Evolutionary conservation across 345 rosid species (phyloP).

Genomic region (Toxicodendron radicans): DNA sequence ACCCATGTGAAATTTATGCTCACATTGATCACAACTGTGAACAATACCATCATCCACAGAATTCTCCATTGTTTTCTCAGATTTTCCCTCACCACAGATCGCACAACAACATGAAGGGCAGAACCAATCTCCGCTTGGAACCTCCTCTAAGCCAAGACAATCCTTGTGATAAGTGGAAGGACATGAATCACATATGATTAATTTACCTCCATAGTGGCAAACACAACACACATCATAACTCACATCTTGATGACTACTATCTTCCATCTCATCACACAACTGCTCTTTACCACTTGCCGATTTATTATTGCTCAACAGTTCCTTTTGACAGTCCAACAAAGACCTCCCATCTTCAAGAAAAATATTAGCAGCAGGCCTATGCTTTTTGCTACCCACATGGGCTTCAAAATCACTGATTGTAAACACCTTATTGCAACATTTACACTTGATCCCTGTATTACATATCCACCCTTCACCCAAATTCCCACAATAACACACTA

Average conservation of each 20-base stretch:
- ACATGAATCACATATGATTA: slow-evolving; percentile 59
- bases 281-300: not conserved
- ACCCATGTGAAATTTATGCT: slow-evolving; percentile 47
- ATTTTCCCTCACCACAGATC: slow-evolving; percentile 34
- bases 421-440: slow-evolving; percentile 32
- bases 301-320: slow-evolving; percentile 20
- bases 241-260: slow-evolving; percentile 7
- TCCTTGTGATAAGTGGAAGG: slow-evolving; percentile 40
- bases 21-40: slow-evolving; percentile 59
- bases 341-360: slow-evolving; percentile 43
- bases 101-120: slow-evolving; percentile 77
- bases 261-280: not conserved
- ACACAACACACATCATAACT: slow-evolving; percentile 29
- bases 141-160: slow-evolving; percentile 49
- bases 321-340: slow-evolving; percentile 44
- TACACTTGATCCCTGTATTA: slow-evolving; percentile 44
- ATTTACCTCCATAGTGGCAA: slow-evolving; percentile 53
- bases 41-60: slow-evolving; percentile 4
- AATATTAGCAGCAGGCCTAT: slow-evolving; percentile 36
- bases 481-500: slow-evolving; percentile 31
- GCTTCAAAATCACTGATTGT: slow-evolving; percentile 21
- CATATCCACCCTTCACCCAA: slow-evolving; percentile 40
- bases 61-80: slow-evolving; percentile 14
- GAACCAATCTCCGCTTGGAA: slow-evolving; percentile 75
- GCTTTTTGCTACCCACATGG: slow-evolving; percentile 24